Base-by-base conservation (phyloP, 352 stramenopile genomes). In the Phytophthora meadii region DNA sequence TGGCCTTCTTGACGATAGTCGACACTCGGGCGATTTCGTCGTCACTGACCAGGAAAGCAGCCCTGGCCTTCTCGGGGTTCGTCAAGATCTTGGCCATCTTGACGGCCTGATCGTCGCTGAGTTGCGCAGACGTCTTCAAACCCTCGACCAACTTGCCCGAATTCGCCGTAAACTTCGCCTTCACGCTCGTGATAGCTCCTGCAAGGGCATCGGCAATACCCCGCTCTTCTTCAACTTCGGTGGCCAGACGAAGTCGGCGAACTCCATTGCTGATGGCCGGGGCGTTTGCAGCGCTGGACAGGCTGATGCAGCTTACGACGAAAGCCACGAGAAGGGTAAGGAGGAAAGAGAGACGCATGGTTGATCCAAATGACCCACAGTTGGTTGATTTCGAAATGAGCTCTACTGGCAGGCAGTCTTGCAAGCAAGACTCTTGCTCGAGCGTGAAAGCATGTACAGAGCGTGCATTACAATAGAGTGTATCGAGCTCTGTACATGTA, bases 341-440 rank as follows among this genome's bases (percentile, higher is more conserved):
- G 14, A 54, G 40, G 32, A 48, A 10, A 22, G 5, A 40, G 19
- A 48, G 17, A 19, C 54, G 54, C 54, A 62, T 62, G 3, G 15
- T 15, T 54, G 24, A 10, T 39, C 17, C 2, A 25, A 28, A 22
- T 47, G 41, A 25, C 8, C 4, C 36, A 14, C 41, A 47, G 19
- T 14, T 19, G 25, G 41, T 46, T 10, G 25, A 47, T 47, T 47
- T 47, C 39, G 30, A 34, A 34, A 34, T 34, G 30, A 34, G 30
- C 30, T 34, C 30, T 34, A 34, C 7, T 11, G 30, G 30, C 30
- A 34, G 30, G 5, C 27, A 9, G 5, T 6, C 27, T 22, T 22
- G 22, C 22, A 22, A 22, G 27, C 7, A 8, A 30, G 7, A 8
- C 27, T 11, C 6, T 34, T 3, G 27, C 27, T 34, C 0, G 7